Evolutionary conservation across 2,329 filamentous ascomycete genomes (phyloP), one percentile per base, ranked within the genome.

Genomic region (Trichoderma brevicompactum): DNA sequence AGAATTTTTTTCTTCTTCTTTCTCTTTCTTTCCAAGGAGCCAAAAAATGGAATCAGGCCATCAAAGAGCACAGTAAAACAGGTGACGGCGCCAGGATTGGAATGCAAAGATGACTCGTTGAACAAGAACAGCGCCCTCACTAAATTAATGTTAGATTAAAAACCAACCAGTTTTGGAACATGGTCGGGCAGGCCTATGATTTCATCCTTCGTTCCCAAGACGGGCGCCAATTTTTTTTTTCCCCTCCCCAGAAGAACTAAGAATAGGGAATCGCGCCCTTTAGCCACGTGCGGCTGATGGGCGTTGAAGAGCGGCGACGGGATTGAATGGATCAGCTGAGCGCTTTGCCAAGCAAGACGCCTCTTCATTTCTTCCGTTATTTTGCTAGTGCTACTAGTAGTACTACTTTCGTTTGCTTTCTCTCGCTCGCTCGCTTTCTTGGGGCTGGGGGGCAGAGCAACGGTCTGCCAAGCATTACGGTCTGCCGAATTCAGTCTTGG

Each of bases 221-320:
- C 17, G 36, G 49, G 49, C 28, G 32, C 28, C 36, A n/a, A n/a
- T n/a, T n/a, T n/a, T n/a, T n/a, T n/a, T n/a, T 52, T 15, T 10
- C 10, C 15, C 6, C 36, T 6, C 36, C 28, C 50, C 9, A 23
- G 34, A 23, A 10, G 10, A 38, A 38, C 36, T 38, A 8, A 10
- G 32, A 40, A 32, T 53, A 40, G 19, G 46, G 36, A 54, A 15
- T 10, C 36, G 48, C 38, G 44, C 44, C 38, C 23, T 28, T 52
- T 34, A 52, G 58, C 58, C 58, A 62, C 58, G 46, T 62, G 58
- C 58, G 46, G 58, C 58, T 62, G 58, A 62, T 62, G 58, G 34
- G 41, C 7, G 8, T 19, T 23, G 38, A 43, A 44, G 54, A 32
- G 34, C n/a, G 15, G 38, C 40, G 15, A 61, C 23, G 28, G 40